These are phyloP conservation scores for Vaccinium vitisidaea DNA, from an alignment of 148 eudicot species.

Conservation along the genomic window DNA sequence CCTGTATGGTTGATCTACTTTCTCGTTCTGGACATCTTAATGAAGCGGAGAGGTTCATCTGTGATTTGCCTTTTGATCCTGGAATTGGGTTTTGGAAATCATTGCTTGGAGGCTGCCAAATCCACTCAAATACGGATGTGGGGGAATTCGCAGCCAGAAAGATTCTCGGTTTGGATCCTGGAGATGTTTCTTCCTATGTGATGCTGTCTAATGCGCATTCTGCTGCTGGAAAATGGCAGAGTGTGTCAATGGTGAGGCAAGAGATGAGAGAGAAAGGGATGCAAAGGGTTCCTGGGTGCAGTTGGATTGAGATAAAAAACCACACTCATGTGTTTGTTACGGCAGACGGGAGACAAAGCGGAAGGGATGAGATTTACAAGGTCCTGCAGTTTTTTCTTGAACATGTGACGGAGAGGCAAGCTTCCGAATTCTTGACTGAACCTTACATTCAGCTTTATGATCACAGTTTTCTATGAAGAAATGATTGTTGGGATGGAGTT, in stretches of 20 bases:
- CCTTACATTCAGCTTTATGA: conserved; percentile 2
- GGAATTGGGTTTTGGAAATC: conserved; percentile 65
- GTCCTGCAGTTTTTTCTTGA: conserved; percentile 29
- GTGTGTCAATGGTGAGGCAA: conserved; percentile 26
- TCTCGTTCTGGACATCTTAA: conserved; percentile 47
- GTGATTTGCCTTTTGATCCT: conserved; percentile 53
- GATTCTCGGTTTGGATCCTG: conserved; percentile 47
- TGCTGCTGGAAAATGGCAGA: conserved; percentile 51
- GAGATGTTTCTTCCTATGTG: conserved; percentile 49
- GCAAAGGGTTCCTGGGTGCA: conserved; percentile 47
- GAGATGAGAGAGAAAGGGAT: conserved; percentile 48
- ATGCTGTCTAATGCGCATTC: conserved; percentile 59
- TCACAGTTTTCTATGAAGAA: neutral
- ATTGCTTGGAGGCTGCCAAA: conserved; percentile 56
- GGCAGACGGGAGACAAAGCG: conserved; percentile 27
- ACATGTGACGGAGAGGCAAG: conserved; percentile 22
- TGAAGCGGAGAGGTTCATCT: conserved; percentile 42
- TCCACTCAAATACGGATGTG: conserved; percentile 41
- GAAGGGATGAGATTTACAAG: conserved; percentile 34
- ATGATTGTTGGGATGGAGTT: neutral
- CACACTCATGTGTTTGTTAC: conserved; percentile 39
- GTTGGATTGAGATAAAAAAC: conserved; percentile 50
- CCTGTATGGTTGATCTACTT: conserved; percentile 53
- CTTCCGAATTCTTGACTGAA: conserved; percentile 12
- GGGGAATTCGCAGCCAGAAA: conserved; percentile 46